A percentile compares a stretch with the other conserved stretches of the same genome.
Evolutionary conservation across 1,139 yeast species (phyloP).

Genomic region (Groenewaldozyma sp.): DNA sequence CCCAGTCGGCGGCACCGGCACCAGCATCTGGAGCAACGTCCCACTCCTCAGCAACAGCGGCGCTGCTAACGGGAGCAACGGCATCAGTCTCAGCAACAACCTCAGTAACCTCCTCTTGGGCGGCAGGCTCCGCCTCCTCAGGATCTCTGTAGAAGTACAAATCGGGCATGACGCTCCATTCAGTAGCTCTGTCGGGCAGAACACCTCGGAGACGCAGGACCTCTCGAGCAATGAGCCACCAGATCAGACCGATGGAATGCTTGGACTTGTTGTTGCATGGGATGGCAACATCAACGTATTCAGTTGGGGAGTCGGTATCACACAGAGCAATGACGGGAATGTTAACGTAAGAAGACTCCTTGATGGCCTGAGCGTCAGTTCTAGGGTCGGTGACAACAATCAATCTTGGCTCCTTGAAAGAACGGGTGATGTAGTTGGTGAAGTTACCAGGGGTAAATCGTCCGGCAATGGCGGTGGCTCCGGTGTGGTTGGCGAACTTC

Average conservation of each 20-base stretch:
- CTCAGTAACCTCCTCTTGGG: conserved; percentile 48
- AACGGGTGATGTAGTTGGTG: conserved; percentile 99
- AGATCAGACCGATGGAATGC: conserved; percentile 99
- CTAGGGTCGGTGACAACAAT: conserved; percentile 99
- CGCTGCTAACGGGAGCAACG: conserved; percentile 30
- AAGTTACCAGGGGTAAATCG: conserved; percentile 99
- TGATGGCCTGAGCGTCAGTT: conserved; percentile 99
- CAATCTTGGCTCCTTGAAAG: conserved; percentile 99
- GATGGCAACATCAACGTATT: conserved; percentile 98
- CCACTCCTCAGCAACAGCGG: conserved; percentile 54
- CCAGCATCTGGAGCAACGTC: conserved; percentile 66
- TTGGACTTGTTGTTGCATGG: conserved; percentile 99
- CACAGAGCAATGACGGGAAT: conserved; percentile 99
- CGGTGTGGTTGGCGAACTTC: conserved; percentile 99
- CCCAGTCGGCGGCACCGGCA: conserved; percentile 42
- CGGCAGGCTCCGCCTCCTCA: conserved; percentile 91
- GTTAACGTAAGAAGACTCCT: conserved; percentile 99
- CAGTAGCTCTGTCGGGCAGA: conserved; percentile 91
- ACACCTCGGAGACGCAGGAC: conserved; percentile 99
- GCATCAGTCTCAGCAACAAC: conserved; percentile 52
- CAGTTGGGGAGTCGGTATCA: conserved; percentile 98
- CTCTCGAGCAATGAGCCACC: conserved; percentile 99
- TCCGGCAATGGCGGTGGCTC: conserved; percentile 99
- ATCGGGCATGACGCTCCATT: conserved; percentile 99
- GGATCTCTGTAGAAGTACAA: conserved; percentile 99